Evolutionary conservation across 805 yeast genomes (phyloP).

Genomic region (Metschnikowia matae): DNA sequence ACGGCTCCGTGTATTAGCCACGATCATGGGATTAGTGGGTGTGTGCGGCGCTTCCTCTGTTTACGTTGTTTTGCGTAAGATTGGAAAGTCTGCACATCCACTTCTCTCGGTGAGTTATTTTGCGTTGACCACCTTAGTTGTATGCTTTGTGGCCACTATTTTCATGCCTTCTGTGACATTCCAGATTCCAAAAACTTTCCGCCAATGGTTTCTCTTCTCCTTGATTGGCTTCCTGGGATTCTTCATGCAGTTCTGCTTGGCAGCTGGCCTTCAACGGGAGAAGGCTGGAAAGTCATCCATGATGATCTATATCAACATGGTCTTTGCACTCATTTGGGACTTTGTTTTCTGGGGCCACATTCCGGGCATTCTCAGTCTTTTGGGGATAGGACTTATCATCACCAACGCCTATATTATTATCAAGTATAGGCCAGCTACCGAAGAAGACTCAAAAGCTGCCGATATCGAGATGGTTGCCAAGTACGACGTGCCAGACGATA

Average conservation of each 20-base stretch:
- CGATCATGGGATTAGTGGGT: slow-evolving; percentile 60
- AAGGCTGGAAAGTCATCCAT: slow-evolving; percentile 71
- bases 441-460: neutral
- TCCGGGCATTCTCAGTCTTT: slow-evolving; percentile 63
- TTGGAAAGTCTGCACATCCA: slow-evolving; percentile 79
- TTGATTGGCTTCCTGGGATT: slow-evolving; percentile 76
- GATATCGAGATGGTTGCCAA: slow-evolving; percentile 10
- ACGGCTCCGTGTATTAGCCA: slow-evolving; percentile 55
- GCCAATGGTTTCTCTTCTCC: slow-evolving; percentile 63
- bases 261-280: slow-evolving; percentile 82
- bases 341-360: slow-evolving; percentile 63
- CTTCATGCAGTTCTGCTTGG: slow-evolving; percentile 70
- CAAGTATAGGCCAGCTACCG: slow-evolving; percentile 40
- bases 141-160: slow-evolving; percentile 50
- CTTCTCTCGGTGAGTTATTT: slow-evolving; percentile 74
- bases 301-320: slow-evolving; percentile 70
- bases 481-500: slow-evolving; percentile 15
- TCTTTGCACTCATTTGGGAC: slow-evolving; percentile 79
- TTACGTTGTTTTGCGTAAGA: slow-evolving; percentile 64
- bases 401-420: slow-evolving; percentile 60
- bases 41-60: slow-evolving; percentile 68
- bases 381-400: slow-evolving; percentile 68
- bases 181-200: slow-evolving; percentile 53
- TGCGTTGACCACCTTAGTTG: slow-evolving; percentile 55
- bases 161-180: slow-evolving; percentile 57